phyloP scores from a whole-genome alignment of 1,139 yeast species.

The Pichia sp. region DNA sequence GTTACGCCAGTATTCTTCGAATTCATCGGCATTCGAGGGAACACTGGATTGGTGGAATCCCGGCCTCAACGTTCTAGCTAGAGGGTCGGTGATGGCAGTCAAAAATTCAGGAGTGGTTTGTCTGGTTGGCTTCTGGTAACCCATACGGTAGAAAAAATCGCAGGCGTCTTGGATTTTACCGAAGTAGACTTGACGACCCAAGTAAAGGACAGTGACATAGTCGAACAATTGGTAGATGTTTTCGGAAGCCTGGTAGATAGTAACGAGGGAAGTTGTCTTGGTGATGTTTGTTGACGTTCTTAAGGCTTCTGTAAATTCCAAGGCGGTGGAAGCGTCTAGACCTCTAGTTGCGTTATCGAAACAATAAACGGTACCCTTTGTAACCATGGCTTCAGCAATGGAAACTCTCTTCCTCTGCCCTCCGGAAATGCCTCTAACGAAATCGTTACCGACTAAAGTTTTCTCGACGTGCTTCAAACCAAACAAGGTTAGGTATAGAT shows the following conservation, averaged over 20 bases:
- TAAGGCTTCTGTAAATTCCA: constrained; percentile 68
- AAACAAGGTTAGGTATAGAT: constrained; percentile 47
- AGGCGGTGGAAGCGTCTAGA: constrained; percentile 71
- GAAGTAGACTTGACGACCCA: constrained; percentile 72
- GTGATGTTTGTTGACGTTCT: constrained; percentile 58
- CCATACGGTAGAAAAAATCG: constrained; percentile 59
- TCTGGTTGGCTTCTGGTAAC: constrained; percentile 65
- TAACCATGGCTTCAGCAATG: constrained; percentile 61
- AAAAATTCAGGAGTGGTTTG: constrained; percentile 81
- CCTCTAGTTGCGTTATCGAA: constrained; percentile 79
- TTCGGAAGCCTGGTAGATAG: constrained; percentile 80
- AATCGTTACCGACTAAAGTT: constrained; percentile 68
- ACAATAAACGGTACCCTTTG: constrained; percentile 58
- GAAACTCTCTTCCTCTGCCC: constrained; percentile 82
- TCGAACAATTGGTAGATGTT: constrained; percentile 73
- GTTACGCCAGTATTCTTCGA: constrained; percentile 43
- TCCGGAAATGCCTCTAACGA: constrained; percentile 74
- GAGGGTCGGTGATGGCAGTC: constrained; percentile 73
- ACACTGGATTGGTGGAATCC: constrained; percentile 40
- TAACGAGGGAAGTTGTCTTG: constrained; percentile 62
- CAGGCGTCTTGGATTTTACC: constrained; percentile 62
- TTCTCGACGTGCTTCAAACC: constrained; percentile 51
- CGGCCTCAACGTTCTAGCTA: constrained; percentile 34
- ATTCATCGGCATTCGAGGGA: constrained; percentile 41
- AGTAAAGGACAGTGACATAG: constrained; percentile 66